Conservation (phyloP, 2,329 filamentous ascomycete genomes). For the Neoscytalidium dimidiatum region DNA sequence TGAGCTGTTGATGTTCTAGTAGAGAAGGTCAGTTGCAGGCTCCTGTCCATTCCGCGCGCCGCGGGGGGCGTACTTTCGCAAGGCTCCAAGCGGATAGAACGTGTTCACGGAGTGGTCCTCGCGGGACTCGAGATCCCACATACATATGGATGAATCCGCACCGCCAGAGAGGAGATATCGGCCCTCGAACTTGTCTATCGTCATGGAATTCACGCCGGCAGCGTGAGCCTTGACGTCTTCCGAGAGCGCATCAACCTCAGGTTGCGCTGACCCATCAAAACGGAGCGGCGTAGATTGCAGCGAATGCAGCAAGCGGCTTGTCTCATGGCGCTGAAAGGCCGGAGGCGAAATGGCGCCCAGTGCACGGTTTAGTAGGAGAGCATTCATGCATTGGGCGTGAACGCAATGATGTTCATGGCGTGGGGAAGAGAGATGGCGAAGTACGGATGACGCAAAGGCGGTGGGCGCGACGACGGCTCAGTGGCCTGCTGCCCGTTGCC, state of each 20-base stretch:
- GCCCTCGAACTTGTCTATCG: constrained; percentile 80
- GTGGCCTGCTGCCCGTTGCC: too few relatives aligned
- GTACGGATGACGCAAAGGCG: background rate
- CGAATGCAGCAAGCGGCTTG: constrained; percentile 66
- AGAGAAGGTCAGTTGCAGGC: background rate
- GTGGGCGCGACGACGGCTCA: background rate
- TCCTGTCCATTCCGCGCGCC: background rate
- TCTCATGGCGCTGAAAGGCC: constrained; percentile 66
- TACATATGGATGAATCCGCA: constrained; percentile 77
- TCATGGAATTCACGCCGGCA: constrained; percentile 76
- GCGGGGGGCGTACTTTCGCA: background rate
- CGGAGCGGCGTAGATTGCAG: constrained; percentile 68
- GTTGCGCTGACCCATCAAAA: constrained; percentile 62
- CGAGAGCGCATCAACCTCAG: constrained; percentile 23
- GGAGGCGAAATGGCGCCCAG: constrained; percentile 64
- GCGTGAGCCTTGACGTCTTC: constrained; percentile 65
- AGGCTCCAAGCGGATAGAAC: constrained; percentile 1
- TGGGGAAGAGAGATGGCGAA: background rate
- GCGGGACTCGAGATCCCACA: constrained; percentile 78
- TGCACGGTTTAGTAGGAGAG: constrained; percentile 76
- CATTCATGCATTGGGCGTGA: constrained; percentile 60
- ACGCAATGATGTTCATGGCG: background rate
- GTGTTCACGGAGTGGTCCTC: constrained; percentile 24
- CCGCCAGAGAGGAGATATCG: constrained; percentile 80
- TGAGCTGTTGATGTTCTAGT: constrained; percentile 49